phyloP scores from a whole-genome alignment of 2,329 filamentous ascomycete species.

The Helicocarpus griseus region DNA sequence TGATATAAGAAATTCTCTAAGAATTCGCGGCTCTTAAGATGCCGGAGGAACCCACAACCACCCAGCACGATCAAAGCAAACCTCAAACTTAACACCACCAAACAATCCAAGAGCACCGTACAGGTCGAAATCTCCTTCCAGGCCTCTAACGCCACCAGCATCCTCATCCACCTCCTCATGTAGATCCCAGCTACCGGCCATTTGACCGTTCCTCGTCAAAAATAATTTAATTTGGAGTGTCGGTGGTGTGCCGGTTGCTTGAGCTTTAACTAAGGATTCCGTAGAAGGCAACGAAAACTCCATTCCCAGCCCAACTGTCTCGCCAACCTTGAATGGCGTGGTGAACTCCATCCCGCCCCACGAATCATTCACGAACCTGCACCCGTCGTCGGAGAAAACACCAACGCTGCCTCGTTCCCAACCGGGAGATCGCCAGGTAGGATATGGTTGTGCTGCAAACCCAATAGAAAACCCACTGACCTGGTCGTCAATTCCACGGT shows the following conservation, averaged over 20 bases:
- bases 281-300: conserved; percentile 35
- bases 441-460: conserved; percentile 52
- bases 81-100: conserved; percentile 52
- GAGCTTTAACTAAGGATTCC: conserved; percentile 24
- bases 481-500: conserved; percentile 23
- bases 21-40: background rate
- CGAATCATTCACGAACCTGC: conserved; percentile 53
- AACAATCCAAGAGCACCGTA: conserved; percentile 53
- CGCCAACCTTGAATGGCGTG: conserved; percentile 40
- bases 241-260: conserved; percentile 14
- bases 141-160: conserved; percentile 51
- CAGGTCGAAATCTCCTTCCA: conserved; percentile 59
- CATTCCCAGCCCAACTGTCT: conserved; percentile 53
- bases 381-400: conserved; percentile 55
- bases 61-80: conserved; percentile 39
- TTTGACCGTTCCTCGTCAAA: conserved; percentile 48
- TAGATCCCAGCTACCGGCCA: conserved; percentile 47
- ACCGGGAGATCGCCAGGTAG: conserved; percentile 51
- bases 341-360: conserved; percentile 52
- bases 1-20: background rate
- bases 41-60: conserved; percentile 35
- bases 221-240: conserved; percentile 43
- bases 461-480: conserved; percentile 50
- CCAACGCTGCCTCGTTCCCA: conserved; percentile 54
- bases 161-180: conserved; percentile 50